phyloP scores from a whole-genome alignment of 345 rosid species.

The sweet orange (Citrus sinensis) region DVS_A1.0 CM039163.1:1346001-1346500 shows the following conservation, averaged over 20 bases:
- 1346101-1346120: too few relatives aligned
- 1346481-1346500: neutral
- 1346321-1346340: too few relatives aligned
- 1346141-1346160: neutral
- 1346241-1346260: neutral
- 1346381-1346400: neutral
- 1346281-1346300: too few relatives aligned
- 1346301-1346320: too few relatives aligned
- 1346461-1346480: too few relatives aligned
- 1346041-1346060: neutral
- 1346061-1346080: neutral
- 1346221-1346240: neutral
- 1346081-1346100: too few relatives aligned
- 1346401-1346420: too few relatives aligned
- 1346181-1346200: neutral
- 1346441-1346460: neutral
- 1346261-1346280: too few relatives aligned
- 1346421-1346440: neutral
- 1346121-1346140: neutral
- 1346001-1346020: neutral
- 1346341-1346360: neutral
- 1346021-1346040: neutral
- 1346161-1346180: neutral
- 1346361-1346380: neutral
- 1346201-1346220: neutral